Evolutionary conservation across 2,329 filamentous ascomycete species (phyloP).

Genomic region (Arachnopeziza araneosa): DNA sequence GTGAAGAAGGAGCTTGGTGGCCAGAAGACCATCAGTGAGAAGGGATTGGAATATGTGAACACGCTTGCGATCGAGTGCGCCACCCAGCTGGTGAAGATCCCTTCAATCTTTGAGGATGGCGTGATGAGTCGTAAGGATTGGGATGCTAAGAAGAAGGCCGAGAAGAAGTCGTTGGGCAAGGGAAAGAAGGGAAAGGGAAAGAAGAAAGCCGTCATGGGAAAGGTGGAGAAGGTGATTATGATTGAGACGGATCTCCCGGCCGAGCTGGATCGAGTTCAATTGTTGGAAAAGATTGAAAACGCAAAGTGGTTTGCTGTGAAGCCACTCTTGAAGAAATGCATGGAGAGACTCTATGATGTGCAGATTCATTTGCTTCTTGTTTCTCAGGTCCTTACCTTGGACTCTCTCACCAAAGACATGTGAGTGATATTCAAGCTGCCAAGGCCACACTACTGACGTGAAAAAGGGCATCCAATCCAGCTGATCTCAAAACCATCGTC

Average conservation of each 20-base stretch:
- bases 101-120: conserved; percentile 7
- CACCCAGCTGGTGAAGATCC: conserved; percentile 13
- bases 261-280: conserved; percentile 13
- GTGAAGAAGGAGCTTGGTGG: conserved; percentile 9
- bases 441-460: background rate
- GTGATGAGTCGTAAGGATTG: conserved; percentile 11
- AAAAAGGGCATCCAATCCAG: conserved; percentile 15
- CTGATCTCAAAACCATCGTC: conserved; percentile 21
- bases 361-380: conserved; percentile 23
- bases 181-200: conserved; percentile 6
- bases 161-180: conserved; percentile 5
- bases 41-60: conserved; percentile 19
- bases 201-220: conserved; percentile 8
- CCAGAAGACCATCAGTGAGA: conserved; percentile 17
- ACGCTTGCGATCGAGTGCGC: conserved; percentile 18
- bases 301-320: conserved; percentile 9
- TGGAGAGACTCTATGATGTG: conserved; percentile 16
- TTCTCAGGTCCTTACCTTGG: conserved; percentile 20
- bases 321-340: conserved; percentile 1
- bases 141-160: conserved; percentile 11
- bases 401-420: conserved; percentile 15
- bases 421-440: conserved; percentile 7
- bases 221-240: background rate
- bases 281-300: conserved; percentile 18
- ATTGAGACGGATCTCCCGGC: conserved; percentile 1